Evolutionary conservation across 179 eudicot genomes (phyloP), one percentile per base, ranked within the genome.

Genomic region (Sideroxylon spinosum): DNA sequence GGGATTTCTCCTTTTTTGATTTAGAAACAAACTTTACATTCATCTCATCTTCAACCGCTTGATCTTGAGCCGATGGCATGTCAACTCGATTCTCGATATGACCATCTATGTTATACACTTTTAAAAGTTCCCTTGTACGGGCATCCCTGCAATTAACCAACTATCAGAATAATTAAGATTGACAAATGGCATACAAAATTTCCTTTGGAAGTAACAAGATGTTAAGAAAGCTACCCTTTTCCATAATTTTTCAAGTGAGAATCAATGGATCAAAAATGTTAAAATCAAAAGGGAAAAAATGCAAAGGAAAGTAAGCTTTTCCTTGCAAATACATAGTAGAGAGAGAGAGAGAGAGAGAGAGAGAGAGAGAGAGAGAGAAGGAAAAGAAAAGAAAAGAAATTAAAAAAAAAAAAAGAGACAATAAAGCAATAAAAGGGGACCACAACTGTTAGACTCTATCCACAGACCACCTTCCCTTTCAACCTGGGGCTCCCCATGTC

Each of bases 1-100:
- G 93, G 16, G 98, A 80, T 81, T 96, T 96, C 57, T 96, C 99
- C 88, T 92, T 96, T 81, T 96, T 96, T 8, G 97, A 87, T 77
- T 85, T 81, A 9, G 98, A 86, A 28, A 84, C 91, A 65, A 91
- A 80, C 77, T 96, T 96, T 23, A 88, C 97, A 68, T 90, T 96
- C 82, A 86, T 76, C 85, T 96, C 99, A 61, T 96, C 99, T 80
- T 90, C 89, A 66, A 78, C 81, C 14, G 80, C 73, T 85, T 88
- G 97, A 66, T 96, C 99, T 86, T 91, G 93, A 73, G 81, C 86
- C 14, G 88, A 76, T 69, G 94, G 86, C 89, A 88, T 84, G 79
- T 94, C 98, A 48, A 84, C 91, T 19, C 98, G 90, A 53, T 94
- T 94, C 85, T 96, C 99, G 73, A 84, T 85, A 53, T 93, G 97